These are phyloP conservation scores for Penicillium bialowiezense DNA, from an alignment of 495 filamentous ascomycete genomes.

Conservation along the genomic window DNA sequence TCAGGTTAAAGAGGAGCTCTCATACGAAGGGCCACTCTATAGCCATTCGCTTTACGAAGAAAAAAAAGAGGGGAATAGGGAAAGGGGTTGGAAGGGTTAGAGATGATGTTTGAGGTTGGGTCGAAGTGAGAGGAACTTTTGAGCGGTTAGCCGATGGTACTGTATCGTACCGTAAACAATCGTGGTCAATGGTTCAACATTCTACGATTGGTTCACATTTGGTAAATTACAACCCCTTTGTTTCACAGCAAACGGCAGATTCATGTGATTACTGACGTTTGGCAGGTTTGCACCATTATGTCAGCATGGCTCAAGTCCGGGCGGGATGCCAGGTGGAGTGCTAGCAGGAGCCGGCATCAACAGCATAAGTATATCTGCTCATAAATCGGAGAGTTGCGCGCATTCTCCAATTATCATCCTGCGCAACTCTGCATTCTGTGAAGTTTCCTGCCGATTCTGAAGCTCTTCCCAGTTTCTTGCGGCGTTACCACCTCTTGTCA, in stretches of 20 bases:
- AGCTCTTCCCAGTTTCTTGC: conserved; percentile 7
- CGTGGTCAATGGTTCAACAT: neutral
- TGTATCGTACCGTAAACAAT: neutral
- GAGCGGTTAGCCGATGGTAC: conserved; percentile 6
- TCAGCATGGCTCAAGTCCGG: conserved; percentile 10
- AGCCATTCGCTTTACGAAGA: conserved; percentile 48
- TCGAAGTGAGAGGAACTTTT: conserved; percentile 13
- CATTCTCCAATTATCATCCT: neutral
- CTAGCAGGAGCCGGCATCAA: conserved; percentile 15
- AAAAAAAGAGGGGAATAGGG: conserved; percentile 20
- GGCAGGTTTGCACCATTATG: conserved; percentile 20
- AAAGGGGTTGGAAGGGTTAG: conserved; percentile 21
- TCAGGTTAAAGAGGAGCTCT: conserved; percentile 31
- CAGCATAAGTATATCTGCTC: neutral
- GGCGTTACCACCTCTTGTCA: conserved; percentile 37
- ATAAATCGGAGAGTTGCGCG: neutral
- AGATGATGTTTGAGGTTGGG: conserved; percentile 17
- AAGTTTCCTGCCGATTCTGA: conserved; percentile 14
- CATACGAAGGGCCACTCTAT: conserved; percentile 41
- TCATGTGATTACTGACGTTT: conserved; percentile 22
- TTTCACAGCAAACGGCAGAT: neutral
- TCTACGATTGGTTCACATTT: neutral
- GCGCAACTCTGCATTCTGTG: conserved; percentile 17
- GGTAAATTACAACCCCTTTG: conserved; percentile 9
- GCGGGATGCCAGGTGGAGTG: conserved; percentile 16